Conservation (phyloP, 2,329 filamentous ascomycete genomes). For the Ophiostoma quercus region DNA sequence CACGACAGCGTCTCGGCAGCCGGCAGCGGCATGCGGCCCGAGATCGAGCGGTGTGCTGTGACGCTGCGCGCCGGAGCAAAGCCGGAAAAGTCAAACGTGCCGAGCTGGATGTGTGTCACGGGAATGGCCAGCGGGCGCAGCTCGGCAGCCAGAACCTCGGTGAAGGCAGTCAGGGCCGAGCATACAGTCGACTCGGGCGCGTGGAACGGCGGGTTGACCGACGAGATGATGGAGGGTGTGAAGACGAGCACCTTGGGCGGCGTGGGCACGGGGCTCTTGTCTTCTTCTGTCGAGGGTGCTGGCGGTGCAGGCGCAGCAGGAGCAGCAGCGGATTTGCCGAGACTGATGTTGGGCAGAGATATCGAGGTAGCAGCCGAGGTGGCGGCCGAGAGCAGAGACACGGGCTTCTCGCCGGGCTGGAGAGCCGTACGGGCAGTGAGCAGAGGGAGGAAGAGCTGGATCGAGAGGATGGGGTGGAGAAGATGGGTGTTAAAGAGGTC, state of each 20-base stretch:
- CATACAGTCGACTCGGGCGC: conserved; percentile 82
- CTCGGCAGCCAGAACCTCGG: conserved; percentile 73
- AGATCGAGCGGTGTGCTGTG: conserved; percentile 24
- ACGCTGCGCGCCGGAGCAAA: conserved; percentile 46
- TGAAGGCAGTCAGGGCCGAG: conserved; percentile 80
- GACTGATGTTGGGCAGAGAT: conserved; percentile 16
- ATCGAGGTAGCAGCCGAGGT: conserved; percentile 40
- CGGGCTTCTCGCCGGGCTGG: conserved; percentile 31
- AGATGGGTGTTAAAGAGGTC: conserved; percentile 91
- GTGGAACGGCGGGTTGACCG: conserved; percentile 73
- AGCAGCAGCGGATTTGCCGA: conserved; percentile 5
- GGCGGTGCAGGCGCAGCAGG: background rate
- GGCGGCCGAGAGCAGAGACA: conserved; percentile 22
- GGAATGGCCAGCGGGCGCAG: conserved; percentile 68
- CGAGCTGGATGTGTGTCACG: conserved; percentile 83
- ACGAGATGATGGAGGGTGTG: conserved; percentile 74
- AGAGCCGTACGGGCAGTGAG: conserved; percentile 57
- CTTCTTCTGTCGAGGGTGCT: background rate
- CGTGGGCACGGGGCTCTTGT: conserved; percentile 18
- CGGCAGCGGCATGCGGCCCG: conserved; percentile 39
- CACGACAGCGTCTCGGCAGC: conserved; percentile 57
- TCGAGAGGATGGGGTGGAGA: conserved; percentile 79
- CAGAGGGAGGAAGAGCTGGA: conserved; percentile 82
- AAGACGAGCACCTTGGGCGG: conserved; percentile 67
- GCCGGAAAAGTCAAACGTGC: conserved; percentile 78